Percentiles rank a stretch among this genome's conserved stretches.
Conservation (phyloP, 345 rosid genomes). For the Linum lewisii region DNA sequence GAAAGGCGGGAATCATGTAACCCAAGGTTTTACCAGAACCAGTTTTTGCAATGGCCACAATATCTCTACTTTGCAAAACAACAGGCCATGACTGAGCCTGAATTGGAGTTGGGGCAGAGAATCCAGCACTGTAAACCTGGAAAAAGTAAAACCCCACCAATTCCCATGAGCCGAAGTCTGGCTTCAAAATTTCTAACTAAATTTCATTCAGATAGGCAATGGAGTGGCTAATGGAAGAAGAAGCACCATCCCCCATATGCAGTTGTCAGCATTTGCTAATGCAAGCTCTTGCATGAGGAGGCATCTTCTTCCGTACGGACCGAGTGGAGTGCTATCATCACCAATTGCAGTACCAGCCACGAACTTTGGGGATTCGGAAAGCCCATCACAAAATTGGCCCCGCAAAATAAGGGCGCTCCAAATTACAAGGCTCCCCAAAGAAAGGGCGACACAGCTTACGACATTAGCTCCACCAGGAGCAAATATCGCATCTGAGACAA, state of each 20-base stretch:
- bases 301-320: conserved; percentile 75
- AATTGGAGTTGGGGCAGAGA: conserved; percentile 92
- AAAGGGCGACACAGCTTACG: conserved; percentile 92
- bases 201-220: conserved; percentile 34
- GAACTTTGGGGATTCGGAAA: conserved; percentile 57
- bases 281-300: conserved; percentile 92
- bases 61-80: conserved; percentile 81
- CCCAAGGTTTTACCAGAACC: conserved; percentile 98
- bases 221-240: conserved; percentile 67
- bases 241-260: conserved; percentile 92
- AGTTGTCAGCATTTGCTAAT: conserved; percentile 63
- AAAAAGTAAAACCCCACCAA: conserved; percentile 52
- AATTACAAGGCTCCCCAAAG: conserved; percentile 49
- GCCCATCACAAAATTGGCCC: conserved; percentile 66
- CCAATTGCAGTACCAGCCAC: conserved; percentile 76
- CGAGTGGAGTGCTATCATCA: conserved; percentile 70
- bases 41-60: conserved; percentile 96
- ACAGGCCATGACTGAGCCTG: conserved; percentile 99
- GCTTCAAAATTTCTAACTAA: conserved; percentile 38
- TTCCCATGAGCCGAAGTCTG: conserved; percentile 39
- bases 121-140: conserved; percentile 91
- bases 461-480: conserved; percentile 98
- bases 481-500: conserved; percentile 99
- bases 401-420: conserved; percentile 69
- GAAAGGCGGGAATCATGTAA: conserved; percentile 78